Base-by-base conservation (phyloP, 768 basidiomycete genomes). In the Asterophora parasitica region DNA sequence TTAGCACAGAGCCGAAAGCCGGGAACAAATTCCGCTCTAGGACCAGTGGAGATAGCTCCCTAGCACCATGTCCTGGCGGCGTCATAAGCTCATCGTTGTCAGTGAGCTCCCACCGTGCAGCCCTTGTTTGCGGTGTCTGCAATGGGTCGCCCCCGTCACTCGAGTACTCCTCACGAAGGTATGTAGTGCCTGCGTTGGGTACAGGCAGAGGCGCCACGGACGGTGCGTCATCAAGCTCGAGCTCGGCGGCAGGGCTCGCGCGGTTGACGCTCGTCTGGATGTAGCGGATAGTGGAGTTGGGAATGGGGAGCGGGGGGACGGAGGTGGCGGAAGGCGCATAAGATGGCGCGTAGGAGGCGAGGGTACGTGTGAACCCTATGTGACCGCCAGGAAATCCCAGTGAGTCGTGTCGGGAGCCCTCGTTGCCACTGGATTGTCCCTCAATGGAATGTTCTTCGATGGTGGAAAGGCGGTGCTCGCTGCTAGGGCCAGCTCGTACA, bases 151-250 rank as follows among this genome's bases (percentile, higher is more conserved):
- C 52, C 12, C 33, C 48, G 31, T 57, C 49, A 16, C 44, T 52
- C 31, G 38, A 7, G 48, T 32, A 13, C 37, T 36, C 40, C 4
- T 44, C 38, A 7, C 33, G 33, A 42, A 51, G 26, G 16, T 49
- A 49, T 27, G 49, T 52, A 19, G 54, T 51, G 9, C 54, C 58
- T 16, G 54, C 37, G 35, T 63, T 65, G 3, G 63, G 63, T 31
- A 65, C 53, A 2, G 58, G 61, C 36, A 65, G 52, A 4, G 63
- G 63, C 11, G 51, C 43, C 19, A 41, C 55, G n/a, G 46, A 45
- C 16, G 44, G 48, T 10, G 55, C 42, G 15, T 45, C 42, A 13
- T 39, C 34, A 9, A 27, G 17, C 23, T 49, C 48, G 12, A 28
- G 28, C 28, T 48, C 34, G 15, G 23, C 31, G 4, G 42, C 13